Evolutionary conservation across 768 basidiomycete genomes (phyloP).

Genomic region (Paxillus involutus): DNA sequence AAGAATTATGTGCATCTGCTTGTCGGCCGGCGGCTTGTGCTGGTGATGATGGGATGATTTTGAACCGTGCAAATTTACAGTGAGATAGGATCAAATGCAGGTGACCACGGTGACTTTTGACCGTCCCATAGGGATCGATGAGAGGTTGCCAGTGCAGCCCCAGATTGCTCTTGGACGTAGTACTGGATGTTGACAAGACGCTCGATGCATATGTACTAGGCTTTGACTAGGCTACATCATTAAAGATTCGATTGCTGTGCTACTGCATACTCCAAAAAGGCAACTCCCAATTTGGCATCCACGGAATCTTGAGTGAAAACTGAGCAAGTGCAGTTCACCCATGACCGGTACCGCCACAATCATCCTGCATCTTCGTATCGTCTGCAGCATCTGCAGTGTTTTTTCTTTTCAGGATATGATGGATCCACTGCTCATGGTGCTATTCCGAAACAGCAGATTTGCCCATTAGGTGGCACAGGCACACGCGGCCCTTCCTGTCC

Average conservation of each 20-base stretch:
- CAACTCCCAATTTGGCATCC: slow-evolving; percentile 18
- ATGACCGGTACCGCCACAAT: slow-evolving; percentile 11
- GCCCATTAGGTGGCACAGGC: slow-evolving; percentile 31
- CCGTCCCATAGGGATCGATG: not conserved
- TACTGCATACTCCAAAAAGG: slow-evolving; percentile 31
- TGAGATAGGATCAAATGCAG: not conserved
- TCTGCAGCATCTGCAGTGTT: slow-evolving; percentile 4
- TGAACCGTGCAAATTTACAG: not conserved
- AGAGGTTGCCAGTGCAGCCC: not conserved
- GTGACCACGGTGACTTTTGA: not conserved
- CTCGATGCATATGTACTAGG: too few species aligned
- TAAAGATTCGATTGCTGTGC: slow-evolving; percentile 28
- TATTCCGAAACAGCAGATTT: slow-evolving; percentile 26
- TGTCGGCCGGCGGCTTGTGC: not conserved
- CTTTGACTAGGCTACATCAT: not conserved
- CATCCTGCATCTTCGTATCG: slow-evolving; percentile 8
- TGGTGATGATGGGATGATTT: not conserved
- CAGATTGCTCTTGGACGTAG: not conserved
- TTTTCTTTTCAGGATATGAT: slow-evolving; percentile 12
- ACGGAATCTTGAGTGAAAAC: slow-evolving; percentile 8
- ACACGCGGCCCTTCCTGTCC: slow-evolving; percentile 36
- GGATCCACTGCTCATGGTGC: slow-evolving; percentile 19
- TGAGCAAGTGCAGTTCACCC: not conserved
- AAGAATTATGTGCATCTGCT: not conserved
- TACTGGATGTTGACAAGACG: too few species aligned